Evolutionary conservation across 352 stramenopile genomes (phyloP).

Genomic region (Blastocystis sp.): DNA sequence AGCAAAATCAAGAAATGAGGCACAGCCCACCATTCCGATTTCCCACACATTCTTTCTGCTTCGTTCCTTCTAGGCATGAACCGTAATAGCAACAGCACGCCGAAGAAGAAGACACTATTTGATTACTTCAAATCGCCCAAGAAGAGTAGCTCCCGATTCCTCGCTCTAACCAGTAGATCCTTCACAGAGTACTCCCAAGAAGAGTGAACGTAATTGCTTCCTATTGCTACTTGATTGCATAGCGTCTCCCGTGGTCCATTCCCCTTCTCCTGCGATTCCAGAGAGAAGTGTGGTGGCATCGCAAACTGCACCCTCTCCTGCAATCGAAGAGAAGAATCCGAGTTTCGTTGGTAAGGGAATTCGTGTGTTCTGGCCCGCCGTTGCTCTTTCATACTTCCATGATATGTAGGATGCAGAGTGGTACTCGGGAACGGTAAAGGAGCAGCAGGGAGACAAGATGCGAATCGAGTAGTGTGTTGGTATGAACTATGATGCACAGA

Average conservation of each 20-base stretch:
- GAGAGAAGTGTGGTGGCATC: not conserved
- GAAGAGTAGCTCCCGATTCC: not conserved
- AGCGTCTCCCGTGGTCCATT: not conserved
- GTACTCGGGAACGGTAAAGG: constrained; percentile 32
- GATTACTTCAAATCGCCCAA: constrained; percentile 67
- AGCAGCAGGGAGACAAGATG: not conserved
- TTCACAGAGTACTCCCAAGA: not conserved
- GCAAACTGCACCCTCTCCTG: no score
- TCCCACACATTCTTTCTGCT: not conserved
- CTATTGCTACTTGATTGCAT: not conserved
- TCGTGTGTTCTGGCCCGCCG: constrained; percentile 49
- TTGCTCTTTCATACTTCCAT: not conserved
- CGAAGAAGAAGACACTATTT: constrained; percentile 58
- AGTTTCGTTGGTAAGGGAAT: constrained; percentile 6
- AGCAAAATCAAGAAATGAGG: not conserved
- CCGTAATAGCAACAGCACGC: not conserved
- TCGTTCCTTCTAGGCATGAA: constrained; percentile 7
- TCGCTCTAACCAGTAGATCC: not conserved
- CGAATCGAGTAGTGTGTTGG: constrained; percentile 32
- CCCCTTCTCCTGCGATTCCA: not conserved
- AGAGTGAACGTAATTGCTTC: no score
- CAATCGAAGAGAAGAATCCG: not conserved
- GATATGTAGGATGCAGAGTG: constrained; percentile 65
- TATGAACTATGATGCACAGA: not conserved
- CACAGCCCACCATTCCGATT: not conserved